A percentile compares a stretch with the other conserved stretches of the same genome.
These are phyloP conservation scores for Pichia inconspicua DNA, from an alignment of 1,139 yeast genomes.

Conservation along the genomic window DNA sequence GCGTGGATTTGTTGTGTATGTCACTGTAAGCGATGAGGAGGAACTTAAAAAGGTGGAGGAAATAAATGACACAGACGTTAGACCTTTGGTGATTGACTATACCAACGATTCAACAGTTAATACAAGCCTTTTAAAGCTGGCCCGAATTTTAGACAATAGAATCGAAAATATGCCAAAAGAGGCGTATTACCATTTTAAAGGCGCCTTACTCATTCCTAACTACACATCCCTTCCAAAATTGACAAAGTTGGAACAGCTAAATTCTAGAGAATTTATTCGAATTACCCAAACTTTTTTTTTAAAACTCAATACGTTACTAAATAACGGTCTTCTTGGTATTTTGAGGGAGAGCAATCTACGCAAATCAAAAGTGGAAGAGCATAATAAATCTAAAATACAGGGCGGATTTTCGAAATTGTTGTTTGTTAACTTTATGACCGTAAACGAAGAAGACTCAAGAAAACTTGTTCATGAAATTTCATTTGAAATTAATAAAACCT, in stretches of 20 bases:
- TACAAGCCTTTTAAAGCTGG: slow-evolving; percentile 37
- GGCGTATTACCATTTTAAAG: slow-evolving; percentile 23
- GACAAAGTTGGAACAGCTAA: slow-evolving; percentile 20
- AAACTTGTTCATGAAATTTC: slow-evolving; percentile 18
- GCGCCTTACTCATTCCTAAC: slow-evolving; percentile 27
- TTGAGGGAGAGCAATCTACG: slow-evolving; percentile 24
- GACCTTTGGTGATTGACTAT: slow-evolving; percentile 44
- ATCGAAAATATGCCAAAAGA: slow-evolving; percentile 10
- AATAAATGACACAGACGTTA: slow-evolving; percentile 47
- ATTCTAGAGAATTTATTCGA: slow-evolving; percentile 20
- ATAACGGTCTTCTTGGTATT: slow-evolving; percentile 24
- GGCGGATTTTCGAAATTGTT: slow-evolving; percentile 25
- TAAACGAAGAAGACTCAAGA: slow-evolving; percentile 18
- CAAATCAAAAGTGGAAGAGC: slow-evolving; percentile 17
- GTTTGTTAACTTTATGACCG: slow-evolving; percentile 24
- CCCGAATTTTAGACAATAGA: slow-evolving; percentile 30
- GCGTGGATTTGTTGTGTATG: slow-evolving; percentile 73
- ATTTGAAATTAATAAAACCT: slow-evolving; percentile 14
- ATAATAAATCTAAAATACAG: slow-evolving; percentile 14
- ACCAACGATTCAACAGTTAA: slow-evolving; percentile 31
- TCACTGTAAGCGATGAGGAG: slow-evolving; percentile 59
- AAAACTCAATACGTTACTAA: slow-evolving; percentile 20
- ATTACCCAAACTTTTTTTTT: slow-evolving; percentile 21
- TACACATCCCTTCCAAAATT: slow-evolving; percentile 28
- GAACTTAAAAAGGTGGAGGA: slow-evolving; percentile 54